These are phyloP conservation scores for Bipolaris gigantea DNA, from an alignment of 2,329 filamentous ascomycete species.

Conservation along the genomic window DNA sequence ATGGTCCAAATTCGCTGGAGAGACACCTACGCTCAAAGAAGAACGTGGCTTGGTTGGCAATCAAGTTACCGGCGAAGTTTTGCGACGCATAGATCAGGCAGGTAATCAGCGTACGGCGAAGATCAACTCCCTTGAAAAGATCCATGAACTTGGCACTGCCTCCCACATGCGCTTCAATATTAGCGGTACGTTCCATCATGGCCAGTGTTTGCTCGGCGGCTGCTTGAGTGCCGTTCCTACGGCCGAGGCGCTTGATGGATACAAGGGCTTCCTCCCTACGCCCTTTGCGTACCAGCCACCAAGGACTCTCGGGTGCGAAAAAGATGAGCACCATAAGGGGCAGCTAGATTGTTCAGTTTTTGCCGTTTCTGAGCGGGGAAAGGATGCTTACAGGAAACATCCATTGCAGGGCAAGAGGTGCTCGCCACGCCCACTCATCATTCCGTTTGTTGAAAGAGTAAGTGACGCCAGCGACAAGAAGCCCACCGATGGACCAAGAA, in stretches of 20 bases:
- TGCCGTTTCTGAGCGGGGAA: slow-evolving; percentile 53
- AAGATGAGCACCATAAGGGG: slow-evolving; percentile 49
- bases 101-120: slow-evolving; percentile 57
- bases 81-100: slow-evolving; percentile 61
- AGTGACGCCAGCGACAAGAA: slow-evolving; percentile 61
- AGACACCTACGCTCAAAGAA: slow-evolving; percentile 58
- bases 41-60: slow-evolving; percentile 64
- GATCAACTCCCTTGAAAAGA: slow-evolving; percentile 58
- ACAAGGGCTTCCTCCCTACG: slow-evolving; percentile 47
- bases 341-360: slow-evolving; percentile 59
- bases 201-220: slow-evolving; percentile 53
- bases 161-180: slow-evolving; percentile 52
- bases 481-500: slow-evolving; percentile 64
- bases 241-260: slow-evolving; percentile 55
- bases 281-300: slow-evolving; percentile 49
- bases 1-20: slow-evolving; percentile 23
- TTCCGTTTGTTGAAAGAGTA: slow-evolving; percentile 53
- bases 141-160: slow-evolving; percentile 54
- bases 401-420: slow-evolving; percentile 46
- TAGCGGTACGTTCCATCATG: slow-evolving; percentile 61
- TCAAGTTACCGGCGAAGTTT: slow-evolving; percentile 63
- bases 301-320: slow-evolving; percentile 46
- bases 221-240: slow-evolving; percentile 40
- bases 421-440: slow-evolving; percentile 30
- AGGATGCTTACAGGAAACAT: slow-evolving; percentile 38